Base-by-base conservation (phyloP, 176 grass and related monocot genomes). In the Secale cereale region DNA sequence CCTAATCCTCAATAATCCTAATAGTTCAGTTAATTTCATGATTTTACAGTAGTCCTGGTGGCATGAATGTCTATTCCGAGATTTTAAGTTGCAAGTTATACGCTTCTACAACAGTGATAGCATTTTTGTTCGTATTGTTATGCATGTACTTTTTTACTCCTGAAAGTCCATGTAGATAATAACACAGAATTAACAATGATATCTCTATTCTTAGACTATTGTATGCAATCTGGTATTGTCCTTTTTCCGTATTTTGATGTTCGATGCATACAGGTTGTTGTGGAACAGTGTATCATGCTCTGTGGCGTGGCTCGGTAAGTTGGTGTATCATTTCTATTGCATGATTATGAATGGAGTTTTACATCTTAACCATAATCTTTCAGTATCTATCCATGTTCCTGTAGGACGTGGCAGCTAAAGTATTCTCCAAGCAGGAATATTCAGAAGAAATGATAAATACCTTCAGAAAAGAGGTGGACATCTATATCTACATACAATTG, bases 341-440 rank as follows among this genome's bases (percentile, higher is more conserved):
- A 70, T 83, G 32, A 71, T 81, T 90, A 63, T 80, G 9, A 52
- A 79, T 75, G 33, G 13, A 59, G 39, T 41, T 70, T 36, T 29
- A 33, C 48, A 59, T 19, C 33, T 80, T 74, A 35, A 8, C 10
- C 41, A 45, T 16, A 59, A 30, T 26, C 68, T 65, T 27, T 81
- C 14, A 61, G 73, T 79, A 26, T n/a, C 10, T 65, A 39, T 57
- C 40, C 48, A 65, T 65, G 43, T 20, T 9, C 22, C 22, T 79
- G 40, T 83, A 97, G 94, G 94, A 94, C 87, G 90, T 97, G 76
- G 95, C 95, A 71, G 90, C 92, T 86, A 97, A 97, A 94, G 84
- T 93, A 33, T 94, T 97, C 73, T 92, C 86, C 70, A 91, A 89
- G 40, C 92, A 97, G 60, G 92, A 97, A 86, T 94, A 97, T 79